phyloP scores from a whole-genome alignment of 306 rosid genomes.

The Canavalia ensiformis region DNA sequence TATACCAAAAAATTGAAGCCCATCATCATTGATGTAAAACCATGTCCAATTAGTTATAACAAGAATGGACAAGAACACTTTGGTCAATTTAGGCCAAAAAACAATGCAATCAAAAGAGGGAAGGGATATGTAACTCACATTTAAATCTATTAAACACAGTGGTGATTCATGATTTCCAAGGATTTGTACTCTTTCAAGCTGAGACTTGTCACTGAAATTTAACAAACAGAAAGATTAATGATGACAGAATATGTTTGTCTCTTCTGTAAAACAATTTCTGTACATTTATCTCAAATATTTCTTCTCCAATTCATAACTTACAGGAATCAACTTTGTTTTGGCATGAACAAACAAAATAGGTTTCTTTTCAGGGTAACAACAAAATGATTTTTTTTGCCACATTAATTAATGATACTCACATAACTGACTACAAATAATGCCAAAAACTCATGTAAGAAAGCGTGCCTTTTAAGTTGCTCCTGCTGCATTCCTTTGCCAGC shows the following conservation, averaged over 20 bases:
- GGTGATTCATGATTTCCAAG: slow-evolving; percentile 86
- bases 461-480: slow-evolving; percentile 75
- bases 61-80: slow-evolving; percentile 17
- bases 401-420: slow-evolving; percentile 32
- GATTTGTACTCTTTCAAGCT: slow-evolving; percentile 72
- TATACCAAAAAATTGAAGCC: slow-evolving; percentile 1
- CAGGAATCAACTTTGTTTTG: slow-evolving; percentile 12
- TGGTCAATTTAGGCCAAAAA: slow-evolving; percentile 24
- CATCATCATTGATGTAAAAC: neutral
- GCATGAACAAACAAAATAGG: slow-evolving; percentile 34
- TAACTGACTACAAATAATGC: slow-evolving; percentile 30
- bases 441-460: slow-evolving; percentile 41
- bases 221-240: slow-evolving; percentile 46
- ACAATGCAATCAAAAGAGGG: slow-evolving; percentile 30
- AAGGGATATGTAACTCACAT: slow-evolving; percentile 65
- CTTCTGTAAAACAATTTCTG: slow-evolving; percentile 36
- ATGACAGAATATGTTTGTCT: slow-evolving; percentile 7
- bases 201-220: slow-evolving; percentile 81
- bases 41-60: slow-evolving; percentile 11
- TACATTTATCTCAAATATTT: slow-evolving; percentile 18
- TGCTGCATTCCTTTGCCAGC: slow-evolving; percentile 64
- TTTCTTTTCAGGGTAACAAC: neutral
- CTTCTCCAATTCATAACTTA: neutral
- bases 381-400: neutral
- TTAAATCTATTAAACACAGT: slow-evolving; percentile 69